A percentile compares a stretch with the other conserved stretches of the same genome.
Conservation (phyloP, 2,329 filamentous ascomycete species). For the Scedosporium aurantiacum region DNA sequence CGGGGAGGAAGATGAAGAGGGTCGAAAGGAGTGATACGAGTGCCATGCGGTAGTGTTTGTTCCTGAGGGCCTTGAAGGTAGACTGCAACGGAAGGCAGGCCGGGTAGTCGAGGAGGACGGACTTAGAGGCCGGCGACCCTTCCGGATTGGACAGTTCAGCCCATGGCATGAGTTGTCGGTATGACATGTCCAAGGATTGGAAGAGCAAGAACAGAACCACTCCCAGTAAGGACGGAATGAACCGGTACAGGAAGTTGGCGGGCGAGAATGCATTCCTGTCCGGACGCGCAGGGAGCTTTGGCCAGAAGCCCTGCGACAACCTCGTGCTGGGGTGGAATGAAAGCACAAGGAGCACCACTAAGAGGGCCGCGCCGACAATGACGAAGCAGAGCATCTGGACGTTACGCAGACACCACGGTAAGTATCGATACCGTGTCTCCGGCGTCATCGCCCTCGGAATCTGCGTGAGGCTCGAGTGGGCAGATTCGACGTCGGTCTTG, state of each 20-base stretch:
- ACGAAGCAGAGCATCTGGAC: conserved; percentile 55
- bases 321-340: conserved; percentile 63
- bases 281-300: conserved; percentile 52
- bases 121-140: conserved; percentile 50
- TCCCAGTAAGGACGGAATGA: conserved; percentile 58
- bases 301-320: conserved; percentile 60
- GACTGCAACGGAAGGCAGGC: conserved; percentile 52
- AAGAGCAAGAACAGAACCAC: conserved; percentile 57
- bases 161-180: conserved; percentile 61
- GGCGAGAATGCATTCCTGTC: conserved; percentile 60
- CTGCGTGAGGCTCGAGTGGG: conserved; percentile 1
- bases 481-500: not conserved
- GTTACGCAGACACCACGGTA: conserved; percentile 67
- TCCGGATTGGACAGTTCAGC: conserved; percentile 45
- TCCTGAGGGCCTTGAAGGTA: conserved; percentile 44
- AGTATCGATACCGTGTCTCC: conserved; percentile 42
- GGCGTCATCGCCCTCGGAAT: conserved; percentile 4
- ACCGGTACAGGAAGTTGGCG: conserved; percentile 79
- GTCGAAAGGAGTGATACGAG: conserved; percentile 47
- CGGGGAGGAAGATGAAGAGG: conserved; percentile 50
- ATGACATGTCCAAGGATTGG: conserved; percentile 52
- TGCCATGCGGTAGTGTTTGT: conserved; percentile 56
- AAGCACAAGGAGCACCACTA: conserved; percentile 62
- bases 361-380: conserved; percentile 46
- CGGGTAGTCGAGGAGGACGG: conserved; percentile 60